phyloP scores from a whole-genome alignment of 1,139 yeast species.

The Lodderomyces jiufengensis region DNA sequence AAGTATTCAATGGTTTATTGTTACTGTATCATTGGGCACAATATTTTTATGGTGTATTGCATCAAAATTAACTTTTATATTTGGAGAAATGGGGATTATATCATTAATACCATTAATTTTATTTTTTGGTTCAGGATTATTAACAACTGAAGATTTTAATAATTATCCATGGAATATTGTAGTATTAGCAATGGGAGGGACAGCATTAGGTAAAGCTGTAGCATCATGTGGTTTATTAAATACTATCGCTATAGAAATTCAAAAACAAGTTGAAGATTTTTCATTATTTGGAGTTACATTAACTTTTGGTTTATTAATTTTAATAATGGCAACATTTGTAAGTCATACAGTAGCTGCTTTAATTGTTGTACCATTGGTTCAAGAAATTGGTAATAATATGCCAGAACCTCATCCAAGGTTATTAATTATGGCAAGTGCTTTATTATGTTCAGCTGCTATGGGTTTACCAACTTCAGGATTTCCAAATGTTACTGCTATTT shows the following conservation, averaged over 20 bases:
- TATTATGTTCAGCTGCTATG: conserved; percentile 73
- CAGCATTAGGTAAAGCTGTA: conserved; percentile 72
- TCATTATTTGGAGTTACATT: conserved; percentile 58
- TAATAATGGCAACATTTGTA: conserved; percentile 70
- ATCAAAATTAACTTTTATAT: conserved; percentile 48
- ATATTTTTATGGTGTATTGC: conserved; percentile 72
- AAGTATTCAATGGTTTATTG: conserved; percentile 61
- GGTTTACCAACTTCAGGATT: conserved; percentile 75
- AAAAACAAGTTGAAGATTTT: conserved; percentile 51
- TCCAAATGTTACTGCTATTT: conserved; percentile 77
- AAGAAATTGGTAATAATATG: conserved; percentile 62
- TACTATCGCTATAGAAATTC: conserved; percentile 59
- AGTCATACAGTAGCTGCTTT: conserved; percentile 78
- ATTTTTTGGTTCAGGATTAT: conserved; percentile 67
- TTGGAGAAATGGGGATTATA: conserved; percentile 72
- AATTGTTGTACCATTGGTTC: conserved; percentile 65
- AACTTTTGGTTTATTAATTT: conserved; percentile 62
- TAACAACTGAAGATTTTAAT: conserved; percentile 63
- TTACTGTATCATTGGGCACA: conserved; percentile 50
- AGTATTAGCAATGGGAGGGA: conserved; percentile 75
- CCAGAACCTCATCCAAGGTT: conserved; percentile 55
- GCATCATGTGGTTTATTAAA: conserved; percentile 65
- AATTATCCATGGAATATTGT: conserved; percentile 78
- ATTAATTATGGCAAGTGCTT: conserved; percentile 63
- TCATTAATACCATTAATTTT: conserved; percentile 63